phyloP scores from a whole-genome alignment of 1,284 basidiomycete genomes.

The Apiotrichum porosum region DNA sequence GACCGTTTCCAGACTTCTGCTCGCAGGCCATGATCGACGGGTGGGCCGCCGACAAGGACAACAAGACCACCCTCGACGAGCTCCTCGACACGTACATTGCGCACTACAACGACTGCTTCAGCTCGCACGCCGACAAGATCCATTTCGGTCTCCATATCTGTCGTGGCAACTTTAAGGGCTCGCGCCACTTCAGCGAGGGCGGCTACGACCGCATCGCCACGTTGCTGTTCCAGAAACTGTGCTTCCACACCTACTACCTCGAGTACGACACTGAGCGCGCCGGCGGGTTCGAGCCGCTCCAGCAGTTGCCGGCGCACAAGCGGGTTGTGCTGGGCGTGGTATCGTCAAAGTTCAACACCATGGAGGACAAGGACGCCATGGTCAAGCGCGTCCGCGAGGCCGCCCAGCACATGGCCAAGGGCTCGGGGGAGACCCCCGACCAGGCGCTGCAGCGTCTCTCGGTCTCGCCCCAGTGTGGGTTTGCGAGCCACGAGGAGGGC shows the following conservation, averaged over 20 bases:
- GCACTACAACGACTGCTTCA: slow-evolving; percentile 63
- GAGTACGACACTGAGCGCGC: slow-evolving; percentile 74
- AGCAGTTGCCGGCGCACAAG: slow-evolving; percentile 60
- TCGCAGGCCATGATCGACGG: slow-evolving; percentile 34
- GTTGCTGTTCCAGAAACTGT: slow-evolving; percentile 63
- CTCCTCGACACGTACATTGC: slow-evolving; percentile 65
- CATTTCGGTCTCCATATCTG: slow-evolving; percentile 68
- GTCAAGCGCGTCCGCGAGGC: slow-evolving; percentile 61
- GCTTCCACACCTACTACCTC: slow-evolving; percentile 68
- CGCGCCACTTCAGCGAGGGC: slow-evolving; percentile 65
- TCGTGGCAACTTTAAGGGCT: slow-evolving; percentile 67
- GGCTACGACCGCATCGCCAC: slow-evolving; percentile 68
- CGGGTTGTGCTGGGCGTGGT: slow-evolving; percentile 67
- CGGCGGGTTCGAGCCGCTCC: slow-evolving; percentile 65
- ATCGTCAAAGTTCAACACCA: slow-evolving; percentile 63
- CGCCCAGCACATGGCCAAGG: slow-evolving; percentile 51
- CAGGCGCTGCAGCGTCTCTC: slow-evolving; percentile 29
- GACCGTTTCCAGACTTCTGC: slow-evolving; percentile 23
- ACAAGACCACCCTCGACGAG: slow-evolving; percentile 59
- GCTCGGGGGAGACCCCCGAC: slow-evolving; percentile 14
- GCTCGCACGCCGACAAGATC: slow-evolving; percentile 60
- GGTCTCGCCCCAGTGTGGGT: slow-evolving; percentile 39
- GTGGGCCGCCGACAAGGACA: slow-evolving; percentile 56
- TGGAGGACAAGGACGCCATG: slow-evolving; percentile 61
- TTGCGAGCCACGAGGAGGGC: slow-evolving; percentile 30